A percentile compares a stretch with the other conserved stretches of the same genome.
Evolutionary conservation across 805 yeast genomes (phyloP).

Genomic region (Wickerhamiella siamensis): DNA sequence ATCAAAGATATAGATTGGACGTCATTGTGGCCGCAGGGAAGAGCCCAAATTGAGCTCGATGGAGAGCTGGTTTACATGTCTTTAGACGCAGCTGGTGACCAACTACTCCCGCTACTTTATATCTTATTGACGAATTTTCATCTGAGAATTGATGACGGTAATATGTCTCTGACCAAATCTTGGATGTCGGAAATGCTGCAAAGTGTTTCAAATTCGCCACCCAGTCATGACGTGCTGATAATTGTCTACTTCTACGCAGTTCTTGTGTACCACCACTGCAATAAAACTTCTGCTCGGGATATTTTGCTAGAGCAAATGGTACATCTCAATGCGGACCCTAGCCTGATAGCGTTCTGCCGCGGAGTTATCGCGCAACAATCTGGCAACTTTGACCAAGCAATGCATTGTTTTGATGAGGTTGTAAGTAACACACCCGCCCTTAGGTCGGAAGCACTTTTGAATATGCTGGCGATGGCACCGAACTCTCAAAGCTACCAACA

Average conservation of each 20-base stretch:
- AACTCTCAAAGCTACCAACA: not conserved
- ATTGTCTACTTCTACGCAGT: slow-evolving; percentile 1
- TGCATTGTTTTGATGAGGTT: not conserved
- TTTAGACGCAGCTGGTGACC: not conserved
- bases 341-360: not conserved
- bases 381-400: not conserved
- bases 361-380: slow-evolving; percentile 1
- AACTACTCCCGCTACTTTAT: not conserved
- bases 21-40: not conserved
- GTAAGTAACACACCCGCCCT: not conserved
- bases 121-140: not conserved
- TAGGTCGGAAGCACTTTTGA: not conserved
- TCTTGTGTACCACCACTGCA: slow-evolving; percentile 1
- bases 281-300: not conserved
- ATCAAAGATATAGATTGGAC: slow-evolving; percentile 1
- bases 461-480: not conserved
- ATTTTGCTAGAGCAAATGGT: not conserved
- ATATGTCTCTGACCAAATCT: not conserved
- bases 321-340: not conserved
- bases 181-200: slow-evolving; percentile 1
- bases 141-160: not conserved
- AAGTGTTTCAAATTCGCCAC: not conserved
- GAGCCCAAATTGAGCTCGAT: not conserved
- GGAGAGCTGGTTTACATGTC: not conserved
- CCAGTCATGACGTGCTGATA: not conserved